These are phyloP conservation scores for Tillandsia leiboldiana DNA, from an alignment of 176 grass and related monocot genomes.

Conservation along the genomic window DNA sequence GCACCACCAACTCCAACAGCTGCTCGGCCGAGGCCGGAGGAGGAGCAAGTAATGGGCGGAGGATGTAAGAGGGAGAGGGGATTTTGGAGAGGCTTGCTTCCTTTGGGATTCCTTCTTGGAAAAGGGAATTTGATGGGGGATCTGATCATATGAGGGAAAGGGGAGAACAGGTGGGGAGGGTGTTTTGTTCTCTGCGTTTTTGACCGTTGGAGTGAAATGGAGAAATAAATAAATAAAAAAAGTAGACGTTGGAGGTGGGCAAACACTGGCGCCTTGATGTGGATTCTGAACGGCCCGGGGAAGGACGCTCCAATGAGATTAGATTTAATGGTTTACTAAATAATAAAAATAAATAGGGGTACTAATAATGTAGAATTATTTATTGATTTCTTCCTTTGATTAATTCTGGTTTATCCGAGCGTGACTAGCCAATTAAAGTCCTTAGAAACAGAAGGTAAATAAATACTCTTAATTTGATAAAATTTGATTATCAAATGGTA, in stretches of 20 bases:
- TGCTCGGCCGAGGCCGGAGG: too few species aligned
- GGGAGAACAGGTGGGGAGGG: conserved; percentile 4
- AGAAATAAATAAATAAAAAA: background rate
- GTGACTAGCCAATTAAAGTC: too few species aligned
- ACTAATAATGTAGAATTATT: too few species aligned
- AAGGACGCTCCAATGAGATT: conserved; percentile 16
- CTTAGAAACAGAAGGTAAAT: too few species aligned
- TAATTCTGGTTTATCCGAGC: too few species aligned
- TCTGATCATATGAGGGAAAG: too few species aligned
- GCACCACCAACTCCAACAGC: too few species aligned
- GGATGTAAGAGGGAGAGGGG: background rate
- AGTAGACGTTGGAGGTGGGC: conserved; percentile 28
- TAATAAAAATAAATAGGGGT: too few species aligned
- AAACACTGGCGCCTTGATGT: conserved; percentile 21
- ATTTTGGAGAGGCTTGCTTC: conserved; percentile 7
- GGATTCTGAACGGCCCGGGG: too few species aligned
- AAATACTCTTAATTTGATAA: too few species aligned
- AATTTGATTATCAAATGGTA: too few species aligned
- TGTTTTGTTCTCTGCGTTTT: conserved; percentile 14
- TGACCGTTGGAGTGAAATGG: conserved; percentile 28
- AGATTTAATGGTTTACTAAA: background rate
- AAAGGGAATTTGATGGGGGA: background rate
- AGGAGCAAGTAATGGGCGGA: background rate
- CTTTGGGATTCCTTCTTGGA: background rate
- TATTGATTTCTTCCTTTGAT: too few species aligned